These are phyloP conservation scores for Pichia phayaonensis DNA, from an alignment of 805 yeast genomes.

Conservation along the genomic window DNA sequence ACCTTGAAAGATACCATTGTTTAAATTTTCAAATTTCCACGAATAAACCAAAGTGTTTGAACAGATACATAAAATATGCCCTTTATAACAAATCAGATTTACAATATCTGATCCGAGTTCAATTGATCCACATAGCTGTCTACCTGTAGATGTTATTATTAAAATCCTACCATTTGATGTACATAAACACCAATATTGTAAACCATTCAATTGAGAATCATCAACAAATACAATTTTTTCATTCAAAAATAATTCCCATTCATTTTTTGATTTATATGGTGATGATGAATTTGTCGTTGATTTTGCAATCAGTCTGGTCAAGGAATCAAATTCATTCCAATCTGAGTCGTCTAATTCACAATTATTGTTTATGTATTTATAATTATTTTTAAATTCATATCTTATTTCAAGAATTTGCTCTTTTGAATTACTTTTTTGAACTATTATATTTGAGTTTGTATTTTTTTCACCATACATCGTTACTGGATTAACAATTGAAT, in stretches of 20 bases:
- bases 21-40: constrained; percentile 33
- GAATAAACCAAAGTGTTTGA: constrained; percentile 42
- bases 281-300: background rate
- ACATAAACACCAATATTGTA: constrained; percentile 47
- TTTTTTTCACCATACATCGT: constrained; percentile 25
- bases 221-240: constrained; percentile 32
- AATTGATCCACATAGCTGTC: constrained; percentile 37
- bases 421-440: constrained; percentile 13
- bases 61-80: constrained; percentile 38
- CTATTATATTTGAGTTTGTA: constrained; percentile 26
- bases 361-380: constrained; percentile 22
- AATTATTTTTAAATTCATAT: constrained; percentile 9
- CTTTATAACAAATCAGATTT: constrained; percentile 29
- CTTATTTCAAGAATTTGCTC: constrained; percentile 17
- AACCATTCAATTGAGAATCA: constrained; percentile 30
- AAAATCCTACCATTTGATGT: constrained; percentile 54
- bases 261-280: background rate
- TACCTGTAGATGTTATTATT: constrained; percentile 38
- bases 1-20: constrained; percentile 7
- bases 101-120: constrained; percentile 45
- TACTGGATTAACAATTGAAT: constrained; percentile 20
- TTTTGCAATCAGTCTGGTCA: constrained; percentile 16
- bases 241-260: constrained; percentile 37
- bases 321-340: constrained; percentile 30
- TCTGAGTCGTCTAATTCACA: constrained; percentile 20